Percentiles rank a stretch among this genome's conserved stretches.
These are phyloP conservation scores for Myxozyma nipponensis DNA, from an alignment of 805 yeast species.

Conservation along the genomic window DNA sequence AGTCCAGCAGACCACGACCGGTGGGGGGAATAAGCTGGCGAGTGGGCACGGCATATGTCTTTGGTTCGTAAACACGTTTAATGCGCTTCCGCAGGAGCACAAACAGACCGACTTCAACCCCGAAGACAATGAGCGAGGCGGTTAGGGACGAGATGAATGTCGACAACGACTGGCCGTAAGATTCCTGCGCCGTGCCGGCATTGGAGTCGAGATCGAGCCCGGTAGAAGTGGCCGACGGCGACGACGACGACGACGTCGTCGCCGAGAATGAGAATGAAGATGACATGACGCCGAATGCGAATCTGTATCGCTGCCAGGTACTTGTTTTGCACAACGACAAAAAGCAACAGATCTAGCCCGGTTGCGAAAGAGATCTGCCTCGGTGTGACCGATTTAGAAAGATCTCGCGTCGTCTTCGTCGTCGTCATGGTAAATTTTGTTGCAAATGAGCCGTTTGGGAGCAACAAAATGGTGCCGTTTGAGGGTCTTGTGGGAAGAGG, in stretches of 20 bases:
- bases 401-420: too few species aligned
- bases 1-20: constrained; percentile 62
- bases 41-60: constrained; percentile 61
- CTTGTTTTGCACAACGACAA: too few species aligned
- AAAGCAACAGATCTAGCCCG: too few species aligned
- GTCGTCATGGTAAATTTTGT: too few species aligned
- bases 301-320: too few species aligned
- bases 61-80: constrained; percentile 80
- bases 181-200: constrained; percentile 20
- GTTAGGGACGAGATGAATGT: constrained; percentile 70
- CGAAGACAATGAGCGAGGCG: constrained; percentile 64
- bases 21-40: constrained; percentile 59
- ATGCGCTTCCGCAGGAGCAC: constrained; percentile 62
- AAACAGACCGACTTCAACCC: constrained; percentile 58
- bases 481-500: too few species aligned
- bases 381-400: too few species aligned
- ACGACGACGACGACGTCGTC: constrained; percentile 2
- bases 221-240: constrained; percentile 1
- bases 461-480: too few species aligned
- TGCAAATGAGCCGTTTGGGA: too few species aligned
- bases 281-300: not conserved
- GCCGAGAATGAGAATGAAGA: not conserved
- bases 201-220: constrained; percentile 8
- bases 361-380: too few species aligned
- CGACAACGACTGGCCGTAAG: constrained; percentile 51